A percentile compares a stretch with the other conserved stretches of the same genome.
These are phyloP conservation scores for Aspergillus luchuensis DNA, from an alignment of 2,329 filamentous ascomycete species.

Conservation along the genomic window DNA sequence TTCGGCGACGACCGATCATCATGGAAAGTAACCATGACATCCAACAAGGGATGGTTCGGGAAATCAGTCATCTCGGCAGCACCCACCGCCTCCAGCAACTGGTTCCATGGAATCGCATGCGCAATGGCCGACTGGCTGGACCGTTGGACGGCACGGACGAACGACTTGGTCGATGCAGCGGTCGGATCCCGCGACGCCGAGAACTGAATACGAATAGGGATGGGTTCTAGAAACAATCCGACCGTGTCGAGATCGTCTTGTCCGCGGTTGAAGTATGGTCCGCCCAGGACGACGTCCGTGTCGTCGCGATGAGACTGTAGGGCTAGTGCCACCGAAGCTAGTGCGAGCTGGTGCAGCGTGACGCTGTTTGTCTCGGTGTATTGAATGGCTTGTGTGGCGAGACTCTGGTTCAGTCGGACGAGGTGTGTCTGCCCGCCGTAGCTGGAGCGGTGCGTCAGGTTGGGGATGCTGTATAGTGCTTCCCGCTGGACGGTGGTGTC, in stretches of 20 bases:
- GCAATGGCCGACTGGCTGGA: conserved; percentile 7
- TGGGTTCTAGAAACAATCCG: conserved; percentile 13
- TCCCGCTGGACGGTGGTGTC: background rate
- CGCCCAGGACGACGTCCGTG: conserved; percentile 3
- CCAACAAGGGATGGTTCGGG: conserved; percentile 7
- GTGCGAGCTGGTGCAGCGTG: conserved; percentile 4
- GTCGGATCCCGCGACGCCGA: background rate
- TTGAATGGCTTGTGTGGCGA: background rate
- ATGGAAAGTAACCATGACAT: conserved; percentile 12
- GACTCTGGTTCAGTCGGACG: too few relatives aligned
- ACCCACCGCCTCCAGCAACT: background rate
- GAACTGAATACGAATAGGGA: conserved; percentile 10
- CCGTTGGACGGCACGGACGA: background rate
- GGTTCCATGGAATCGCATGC: conserved; percentile 11
- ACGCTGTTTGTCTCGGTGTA: background rate
- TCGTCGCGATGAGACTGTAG: background rate
- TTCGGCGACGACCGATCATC: background rate
- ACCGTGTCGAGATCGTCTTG: conserved; percentile 2
- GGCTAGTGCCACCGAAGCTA: conserved; percentile 1
- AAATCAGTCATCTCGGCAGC: background rate
- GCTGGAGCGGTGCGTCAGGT: background rate
- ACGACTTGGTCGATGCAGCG: background rate
- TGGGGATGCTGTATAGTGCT: background rate
- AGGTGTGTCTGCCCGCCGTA: too few relatives aligned
- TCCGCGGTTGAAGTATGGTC: conserved; percentile 6